phyloP scores from a whole-genome alignment of 164 flowering plant genomes.

The Macadamia tetraphylla region DNA sequence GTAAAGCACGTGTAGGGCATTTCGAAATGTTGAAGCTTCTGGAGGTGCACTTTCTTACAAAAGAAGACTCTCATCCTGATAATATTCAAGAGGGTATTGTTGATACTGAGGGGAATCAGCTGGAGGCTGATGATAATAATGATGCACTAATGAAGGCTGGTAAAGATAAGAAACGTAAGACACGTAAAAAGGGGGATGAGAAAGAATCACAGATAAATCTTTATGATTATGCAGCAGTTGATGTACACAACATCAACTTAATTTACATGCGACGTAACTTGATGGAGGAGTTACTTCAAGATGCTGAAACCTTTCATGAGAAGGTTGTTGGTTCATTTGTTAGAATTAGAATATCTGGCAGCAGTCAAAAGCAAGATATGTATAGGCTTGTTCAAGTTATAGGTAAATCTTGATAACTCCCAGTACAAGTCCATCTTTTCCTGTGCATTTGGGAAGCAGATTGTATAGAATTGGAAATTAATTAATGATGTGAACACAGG shows the following conservation, averaged over 20 bases:
- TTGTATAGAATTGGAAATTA: not conserved
- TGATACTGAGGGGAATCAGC: conserved; percentile 53
- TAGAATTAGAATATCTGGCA: conserved; percentile 84
- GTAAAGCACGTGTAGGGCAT: conserved; percentile 84
- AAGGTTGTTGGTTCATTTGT: conserved; percentile 86
- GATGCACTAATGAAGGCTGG: conserved; percentile 34
- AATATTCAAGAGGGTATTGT: conserved; percentile 56
- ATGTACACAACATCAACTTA: conserved; percentile 78
- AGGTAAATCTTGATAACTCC: conserved; percentile 29
- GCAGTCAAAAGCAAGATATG: conserved; percentile 80
- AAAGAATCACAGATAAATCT: conserved; percentile 56
- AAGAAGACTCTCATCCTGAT: conserved; percentile 54
- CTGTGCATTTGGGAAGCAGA: not conserved
- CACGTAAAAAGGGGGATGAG: conserved; percentile 51
- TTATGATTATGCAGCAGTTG: conserved; percentile 96
- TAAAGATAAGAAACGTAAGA: conserved; percentile 60
- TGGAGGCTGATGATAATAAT: conserved; percentile 49
- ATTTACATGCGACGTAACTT: conserved; percentile 75
- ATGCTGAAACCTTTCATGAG: conserved; percentile 57
- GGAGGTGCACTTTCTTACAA: conserved; percentile 72
- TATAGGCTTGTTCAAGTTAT: conserved; percentile 93
- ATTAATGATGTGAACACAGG: conserved; percentile 39
- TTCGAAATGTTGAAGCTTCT: conserved; percentile 97
- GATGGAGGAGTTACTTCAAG: conserved; percentile 76
- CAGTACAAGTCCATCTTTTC: no score